Conservation (phyloP, 129 eudicot species). For the Flaveria bidentis region DNA sequence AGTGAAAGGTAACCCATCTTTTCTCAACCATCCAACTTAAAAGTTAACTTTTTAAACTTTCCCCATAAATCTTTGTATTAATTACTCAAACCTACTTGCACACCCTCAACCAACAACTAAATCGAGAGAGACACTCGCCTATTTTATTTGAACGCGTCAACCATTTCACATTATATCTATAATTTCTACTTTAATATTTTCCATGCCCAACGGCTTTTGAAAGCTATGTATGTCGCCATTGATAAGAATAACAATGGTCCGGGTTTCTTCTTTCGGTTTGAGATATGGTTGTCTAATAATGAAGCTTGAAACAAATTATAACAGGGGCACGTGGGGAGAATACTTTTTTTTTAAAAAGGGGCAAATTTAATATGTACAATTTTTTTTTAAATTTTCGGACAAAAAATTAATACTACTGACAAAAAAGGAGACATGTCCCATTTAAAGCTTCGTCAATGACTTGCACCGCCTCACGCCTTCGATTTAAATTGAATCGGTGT, state of each 20-base stretch:
- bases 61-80: constrained; percentile 10
- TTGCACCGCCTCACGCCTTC: background rate
- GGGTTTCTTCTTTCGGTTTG: background rate
- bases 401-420: too few relatives aligned
- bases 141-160: background rate
- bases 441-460: too few relatives aligned
- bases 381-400: too few relatives aligned
- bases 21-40: too few relatives aligned
- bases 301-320: too few relatives aligned
- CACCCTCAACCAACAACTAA: constrained; percentile 16
- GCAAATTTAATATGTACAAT: too few relatives aligned
- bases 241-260: background rate
- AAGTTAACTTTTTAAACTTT: too few relatives aligned
- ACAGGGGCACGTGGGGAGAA: too few relatives aligned
- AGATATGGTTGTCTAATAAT: background rate
- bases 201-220: background rate
- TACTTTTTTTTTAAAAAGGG: too few relatives aligned
- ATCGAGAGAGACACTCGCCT: constrained; percentile 26
- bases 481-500: background rate
- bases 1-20: too few relatives aligned
- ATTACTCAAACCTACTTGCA: constrained; percentile 25
- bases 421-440: too few relatives aligned
- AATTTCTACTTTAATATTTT: background rate
- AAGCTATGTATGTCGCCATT: background rate
- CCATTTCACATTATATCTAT: constrained; percentile 2